Evolutionary conservation across 805 yeast genomes (phyloP), one percentile per base, ranked within the genome.

Genomic region (Monosporozyma aerobia): DNA sequence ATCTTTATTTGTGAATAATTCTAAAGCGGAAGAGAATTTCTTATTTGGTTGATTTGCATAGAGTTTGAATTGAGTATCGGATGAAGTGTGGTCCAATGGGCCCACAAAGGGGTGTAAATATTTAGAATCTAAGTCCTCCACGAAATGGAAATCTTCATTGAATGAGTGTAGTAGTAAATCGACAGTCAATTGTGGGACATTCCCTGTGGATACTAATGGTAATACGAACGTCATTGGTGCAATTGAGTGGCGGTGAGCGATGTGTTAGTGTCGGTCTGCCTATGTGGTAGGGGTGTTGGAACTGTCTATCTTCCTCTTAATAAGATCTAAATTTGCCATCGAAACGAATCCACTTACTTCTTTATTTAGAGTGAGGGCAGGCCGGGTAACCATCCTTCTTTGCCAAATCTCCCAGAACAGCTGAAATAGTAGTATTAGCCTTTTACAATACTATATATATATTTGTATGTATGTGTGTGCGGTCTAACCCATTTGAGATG

Each of bases 161-260:
- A 52, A 32, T 2, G 71, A 65, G 60, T 84, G 85, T 9, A 90
- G 72, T 27, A 92, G 69, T 32, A 90, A 72, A 66, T 90, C 98
- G 5, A 78, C 67, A 0, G 90, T 69, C 48, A 92, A 70, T 65
- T 94, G 99, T 0, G 98, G 95, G 3, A 90, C 85, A 61, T 92
- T 94, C 7, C 96, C 98, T 5, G 87, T 77, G 3, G 97, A 81
- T 0, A 94, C 85, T 0, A 90, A 69, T 0, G 98, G 98, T 1
- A 94, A 44, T 0, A 92, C 63, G n/a, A 85, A 69, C 1, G 74
- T 75, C 35, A 30, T 45, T 13, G 37, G 14, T 30, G 16, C 16
- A 6, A 23, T 39, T 33, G 14, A 33, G 37, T 33, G 37, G 10
- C 3, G 37, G 37, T 33, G 37, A 33, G 33, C 2, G 10, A 37